Evolutionary conservation across 2,329 filamentous ascomycete genomes (phyloP).

Genomic region (Colletotrichum tropicicola): DNA sequence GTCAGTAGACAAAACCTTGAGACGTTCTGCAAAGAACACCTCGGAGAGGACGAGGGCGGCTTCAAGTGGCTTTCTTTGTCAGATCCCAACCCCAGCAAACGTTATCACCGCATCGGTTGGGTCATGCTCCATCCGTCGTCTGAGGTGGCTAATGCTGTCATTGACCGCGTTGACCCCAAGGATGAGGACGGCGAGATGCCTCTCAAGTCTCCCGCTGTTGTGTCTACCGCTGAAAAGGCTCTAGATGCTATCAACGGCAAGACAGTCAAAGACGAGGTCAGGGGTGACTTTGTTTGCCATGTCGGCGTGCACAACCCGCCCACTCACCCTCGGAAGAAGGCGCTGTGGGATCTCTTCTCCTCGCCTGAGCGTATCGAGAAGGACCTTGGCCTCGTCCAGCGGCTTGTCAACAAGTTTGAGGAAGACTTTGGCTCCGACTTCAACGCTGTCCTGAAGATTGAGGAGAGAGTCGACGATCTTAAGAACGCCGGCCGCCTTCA

Average conservation of each 20-base stretch:
- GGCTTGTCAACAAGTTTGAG: slow-evolving; percentile 86
- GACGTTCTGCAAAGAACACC: slow-evolving; percentile 91
- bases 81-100: slow-evolving; percentile 95
- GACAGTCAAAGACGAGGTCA: slow-evolving; percentile 92
- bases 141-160: slow-evolving; percentile 62
- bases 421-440: slow-evolving; percentile 80
- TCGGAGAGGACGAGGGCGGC: slow-evolving; percentile 89
- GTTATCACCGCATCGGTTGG: slow-evolving; percentile 98
- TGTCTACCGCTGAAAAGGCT: slow-evolving; percentile 81
- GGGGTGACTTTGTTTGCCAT: slow-evolving; percentile 96
- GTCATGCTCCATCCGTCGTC: slow-evolving; percentile 89
- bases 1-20: slow-evolving; percentile 95
- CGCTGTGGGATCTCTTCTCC: slow-evolving; percentile 95
- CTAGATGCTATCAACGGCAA: slow-evolving; percentile 97
- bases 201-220: slow-evolving; percentile 58
- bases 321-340: slow-evolving; percentile 87
- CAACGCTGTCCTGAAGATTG: slow-evolving; percentile 82
- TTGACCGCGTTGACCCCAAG: slow-evolving; percentile 78
- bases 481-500: slow-evolving; percentile 80
- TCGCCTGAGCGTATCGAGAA: slow-evolving; percentile 92
- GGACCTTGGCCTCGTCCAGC: slow-evolving; percentile 83
- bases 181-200: slow-evolving; percentile 72
- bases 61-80: slow-evolving; percentile 97
- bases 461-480: slow-evolving; percentile 86
- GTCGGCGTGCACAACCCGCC: slow-evolving; percentile 96